These are phyloP conservation scores for Halteria grandinella DNA, from an alignment of 73 alveolate species.

Conservation along the genomic window DNA sequence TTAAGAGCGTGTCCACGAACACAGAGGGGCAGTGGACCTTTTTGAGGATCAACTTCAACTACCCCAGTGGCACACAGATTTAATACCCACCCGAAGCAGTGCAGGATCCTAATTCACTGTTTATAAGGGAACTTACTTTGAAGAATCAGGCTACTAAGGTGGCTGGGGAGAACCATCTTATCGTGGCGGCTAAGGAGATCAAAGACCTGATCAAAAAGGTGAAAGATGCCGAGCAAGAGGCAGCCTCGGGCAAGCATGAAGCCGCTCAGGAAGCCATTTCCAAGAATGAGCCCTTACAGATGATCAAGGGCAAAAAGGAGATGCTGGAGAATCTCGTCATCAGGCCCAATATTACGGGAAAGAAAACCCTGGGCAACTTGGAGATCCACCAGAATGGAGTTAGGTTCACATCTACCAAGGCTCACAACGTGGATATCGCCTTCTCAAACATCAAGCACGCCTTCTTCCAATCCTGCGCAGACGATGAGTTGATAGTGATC, in stretches of 20 bases:
- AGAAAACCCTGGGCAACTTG: constrained; percentile 86
- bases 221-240: constrained; percentile 83
- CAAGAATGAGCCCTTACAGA: too few species aligned
- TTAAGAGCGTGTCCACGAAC: constrained; percentile 87
- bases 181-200: constrained; percentile 64
- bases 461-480: constrained; percentile 92
- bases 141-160: constrained; percentile 61
- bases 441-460: constrained; percentile 91
- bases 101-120: constrained; percentile 79
- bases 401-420: constrained; percentile 84
- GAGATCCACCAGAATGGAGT: constrained; percentile 95
- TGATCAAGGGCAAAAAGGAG: constrained; percentile 82
- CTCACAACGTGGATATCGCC: constrained; percentile 88
- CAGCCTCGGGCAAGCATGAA: constrained; percentile 39
- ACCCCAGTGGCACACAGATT: constrained; percentile 75
- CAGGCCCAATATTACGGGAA: constrained; percentile 86
- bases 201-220: constrained; percentile 89
- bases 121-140: constrained; percentile 88
- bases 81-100: constrained; percentile 85
- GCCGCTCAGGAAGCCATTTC: constrained; percentile 79
- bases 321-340: constrained; percentile 80
- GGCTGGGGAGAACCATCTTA: constrained; percentile 63
- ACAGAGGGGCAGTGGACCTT: constrained; percentile 85
- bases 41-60: constrained; percentile 86
- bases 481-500: constrained; percentile 89